Evolutionary conservation across 495 filamentous ascomycete species (phyloP).

Genomic region (Aspergillus baeticus): DNA sequence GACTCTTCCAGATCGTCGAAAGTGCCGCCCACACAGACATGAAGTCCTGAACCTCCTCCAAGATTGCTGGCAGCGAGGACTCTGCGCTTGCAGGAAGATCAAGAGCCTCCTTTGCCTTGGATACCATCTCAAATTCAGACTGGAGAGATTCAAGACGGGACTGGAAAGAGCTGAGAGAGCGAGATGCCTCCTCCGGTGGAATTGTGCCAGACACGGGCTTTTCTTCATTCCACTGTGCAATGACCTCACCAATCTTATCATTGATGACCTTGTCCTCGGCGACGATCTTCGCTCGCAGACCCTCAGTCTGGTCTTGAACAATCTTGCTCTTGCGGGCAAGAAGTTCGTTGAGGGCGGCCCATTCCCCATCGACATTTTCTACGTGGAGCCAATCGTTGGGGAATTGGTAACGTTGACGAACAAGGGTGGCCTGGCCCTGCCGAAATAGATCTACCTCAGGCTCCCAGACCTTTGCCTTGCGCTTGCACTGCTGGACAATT

Average conservation of each 20-base stretch:
- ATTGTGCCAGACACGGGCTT: slow-evolving; percentile 95
- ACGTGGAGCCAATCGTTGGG: slow-evolving; percentile 90
- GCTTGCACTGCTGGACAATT: slow-evolving; percentile 91
- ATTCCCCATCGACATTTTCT: slow-evolving; percentile 91
- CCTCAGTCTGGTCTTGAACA: slow-evolving; percentile 93
- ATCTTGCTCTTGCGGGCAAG: slow-evolving; percentile 87
- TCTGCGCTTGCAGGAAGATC: slow-evolving; percentile 79
- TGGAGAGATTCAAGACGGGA: slow-evolving; percentile 75
- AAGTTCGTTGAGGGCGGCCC: slow-evolving; percentile 86
- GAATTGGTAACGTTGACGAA: slow-evolving; percentile 89
- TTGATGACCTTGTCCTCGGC: slow-evolving; percentile 90
- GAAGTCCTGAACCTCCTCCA: slow-evolving; percentile 98
- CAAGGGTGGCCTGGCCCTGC: slow-evolving; percentile 87
- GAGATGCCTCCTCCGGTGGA: slow-evolving; percentile 79
- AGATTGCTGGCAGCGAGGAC: slow-evolving; percentile 70
- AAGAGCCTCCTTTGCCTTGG: slow-evolving; percentile 92
- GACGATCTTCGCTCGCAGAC: slow-evolving; percentile 88
- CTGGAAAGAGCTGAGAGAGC: slow-evolving; percentile 77
- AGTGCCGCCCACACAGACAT: slow-evolving; percentile 96
- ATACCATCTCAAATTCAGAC: slow-evolving; percentile 88
- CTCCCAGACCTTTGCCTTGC: slow-evolving; percentile 88
- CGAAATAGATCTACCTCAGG: slow-evolving; percentile 94
- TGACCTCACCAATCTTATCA: slow-evolving; percentile 81
- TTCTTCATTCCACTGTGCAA: slow-evolving; percentile 85
- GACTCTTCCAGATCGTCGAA: slow-evolving; percentile 93